Base-by-base conservation (phyloP, 768 basidiomycete species). In the Clitopilus passeckerianus region DNA sequence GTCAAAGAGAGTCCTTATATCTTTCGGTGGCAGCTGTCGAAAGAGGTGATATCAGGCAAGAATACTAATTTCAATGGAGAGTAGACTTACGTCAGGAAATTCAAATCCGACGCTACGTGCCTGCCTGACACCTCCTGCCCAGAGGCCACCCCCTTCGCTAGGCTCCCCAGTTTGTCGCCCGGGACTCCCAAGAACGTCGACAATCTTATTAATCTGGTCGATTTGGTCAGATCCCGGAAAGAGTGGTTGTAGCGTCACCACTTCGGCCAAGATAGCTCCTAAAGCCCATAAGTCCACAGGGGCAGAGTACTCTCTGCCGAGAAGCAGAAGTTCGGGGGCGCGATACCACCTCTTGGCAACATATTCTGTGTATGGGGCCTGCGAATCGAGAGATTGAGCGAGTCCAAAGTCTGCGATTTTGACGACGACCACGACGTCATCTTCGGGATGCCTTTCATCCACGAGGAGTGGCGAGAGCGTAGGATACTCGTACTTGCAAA, bases 251-350 rank as follows among this genome's bases (percentile, higher is more conserved):
- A 98, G 82, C 69, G 95, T 97, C 74, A 95, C 81, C 60, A 96
- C 78, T 72, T 98, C 95, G 5, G 94, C 91, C 83, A 98, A 87
- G 73, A 98, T 97, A 9, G 95, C 94, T 14, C 95, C 95, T 53
- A 98, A 76, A 5, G 95, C 95, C 95, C 95, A 98, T 89, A 97
- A 92, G 67, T 98, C 95, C 22, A 98, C 95, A 1, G 95, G 93
- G 65, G 89, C 89, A 2, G 92, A 94, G 68, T 98, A 98, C 70
- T 96, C 90, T 59, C 86, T 81, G 67, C 91, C 91, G 60, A 91
- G 81, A 43, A 98, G 82, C 24, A 98, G 78, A 14, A 98, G 93
- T 71, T 98, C 95, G 16, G 95, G 95, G 0, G 95, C 95, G 58
- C 95, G 90, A 74, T 98, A 98, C 95, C 95, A 98, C 50, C 95